Conservation (phyloP, 257 asterid genomes). For the Leptodermis oblonga region DNA sequence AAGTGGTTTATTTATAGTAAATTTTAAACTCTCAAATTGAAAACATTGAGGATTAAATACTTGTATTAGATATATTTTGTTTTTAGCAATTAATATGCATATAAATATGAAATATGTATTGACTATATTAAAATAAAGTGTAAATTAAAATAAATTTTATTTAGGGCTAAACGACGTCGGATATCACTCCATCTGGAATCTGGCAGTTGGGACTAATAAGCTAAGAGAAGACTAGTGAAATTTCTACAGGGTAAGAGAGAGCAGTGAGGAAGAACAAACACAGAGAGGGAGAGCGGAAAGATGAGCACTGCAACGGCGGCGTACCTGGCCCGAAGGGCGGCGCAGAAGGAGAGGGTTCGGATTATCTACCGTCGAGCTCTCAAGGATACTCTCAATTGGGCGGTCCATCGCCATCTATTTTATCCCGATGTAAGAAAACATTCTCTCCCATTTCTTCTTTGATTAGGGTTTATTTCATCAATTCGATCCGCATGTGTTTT, state of each 20-base stretch:
- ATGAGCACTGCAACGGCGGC: conserved; percentile 73
- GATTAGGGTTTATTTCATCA: conserved; percentile 31
- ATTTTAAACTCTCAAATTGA: too few species aligned
- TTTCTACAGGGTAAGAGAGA: not conserved
- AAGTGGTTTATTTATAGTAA: too few species aligned
- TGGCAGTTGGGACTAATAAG: not conserved
- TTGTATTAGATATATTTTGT: too few species aligned
- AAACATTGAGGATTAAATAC: too few species aligned
- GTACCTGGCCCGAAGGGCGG: conserved; percentile 82
- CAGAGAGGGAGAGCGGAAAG: conserved; percentile 6
- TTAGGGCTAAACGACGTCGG: conserved; percentile 19
- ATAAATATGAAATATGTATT: too few species aligned
- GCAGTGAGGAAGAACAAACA: conserved; percentile 1
- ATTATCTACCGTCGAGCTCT: conserved; percentile 91
- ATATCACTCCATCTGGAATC: not conserved
- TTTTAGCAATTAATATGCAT: too few species aligned
- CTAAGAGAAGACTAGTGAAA: not conserved
- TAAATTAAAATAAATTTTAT: too few species aligned
- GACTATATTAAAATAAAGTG: too few species aligned
- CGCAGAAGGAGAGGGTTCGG: conserved; percentile 95
- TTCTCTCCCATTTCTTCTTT: conserved; percentile 3
- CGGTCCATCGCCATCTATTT: conserved; percentile 99
- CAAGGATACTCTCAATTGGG: conserved; percentile 97
- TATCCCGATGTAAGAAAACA: conserved; percentile 62
- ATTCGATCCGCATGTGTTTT: conserved; percentile 11